These are phyloP conservation scores for Nothomitra cinnamomea DNA, from an alignment of 2,329 filamentous ascomycete species.

Conservation along the genomic window DNA sequence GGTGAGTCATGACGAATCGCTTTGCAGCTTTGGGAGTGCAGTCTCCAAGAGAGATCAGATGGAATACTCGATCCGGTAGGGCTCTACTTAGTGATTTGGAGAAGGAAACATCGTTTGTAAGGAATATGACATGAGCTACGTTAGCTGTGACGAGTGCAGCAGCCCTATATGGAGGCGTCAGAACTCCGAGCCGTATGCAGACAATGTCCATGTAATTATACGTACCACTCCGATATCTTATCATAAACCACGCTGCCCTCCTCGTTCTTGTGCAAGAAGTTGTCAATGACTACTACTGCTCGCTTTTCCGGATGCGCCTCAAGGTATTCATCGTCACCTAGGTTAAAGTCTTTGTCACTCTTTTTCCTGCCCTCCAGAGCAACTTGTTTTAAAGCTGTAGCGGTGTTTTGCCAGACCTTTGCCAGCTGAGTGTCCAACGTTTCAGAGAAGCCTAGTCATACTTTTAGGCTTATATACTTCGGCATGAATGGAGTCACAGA, in stretches of 20 bases:
- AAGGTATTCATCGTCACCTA: slow-evolving; percentile 73
- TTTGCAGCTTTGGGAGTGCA: slow-evolving; percentile 75
- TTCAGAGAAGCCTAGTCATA: slow-evolving; percentile 56
- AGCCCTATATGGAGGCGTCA: slow-evolving; percentile 31
- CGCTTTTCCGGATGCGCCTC: slow-evolving; percentile 75
- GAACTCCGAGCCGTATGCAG: background rate
- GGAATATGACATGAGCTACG: slow-evolving; percentile 82
- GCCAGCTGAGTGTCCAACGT: slow-evolving; percentile 75
- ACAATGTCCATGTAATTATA: background rate
- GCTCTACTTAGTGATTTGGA: slow-evolving; percentile 75
- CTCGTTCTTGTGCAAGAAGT: slow-evolving; percentile 68
- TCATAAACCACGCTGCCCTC: slow-evolving; percentile 51
- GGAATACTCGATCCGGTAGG: slow-evolving; percentile 80
- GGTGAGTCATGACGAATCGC: slow-evolving; percentile 71
- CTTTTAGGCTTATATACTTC: background rate
- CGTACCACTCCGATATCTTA: slow-evolving; percentile 60
- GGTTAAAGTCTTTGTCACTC: slow-evolving; percentile 51
- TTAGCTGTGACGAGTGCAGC: slow-evolving; percentile 73
- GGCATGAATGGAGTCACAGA: background rate
- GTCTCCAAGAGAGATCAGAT: slow-evolving; percentile 71
- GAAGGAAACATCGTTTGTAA: slow-evolving; percentile 79
- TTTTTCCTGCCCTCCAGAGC: slow-evolving; percentile 53
- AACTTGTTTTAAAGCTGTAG: slow-evolving; percentile 60
- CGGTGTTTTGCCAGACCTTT: slow-evolving; percentile 78
- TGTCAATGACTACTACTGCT: slow-evolving; percentile 77